phyloP scores from a whole-genome alignment of 2,329 filamentous ascomycete genomes.

The Colletotrichum sojae region DNA sequence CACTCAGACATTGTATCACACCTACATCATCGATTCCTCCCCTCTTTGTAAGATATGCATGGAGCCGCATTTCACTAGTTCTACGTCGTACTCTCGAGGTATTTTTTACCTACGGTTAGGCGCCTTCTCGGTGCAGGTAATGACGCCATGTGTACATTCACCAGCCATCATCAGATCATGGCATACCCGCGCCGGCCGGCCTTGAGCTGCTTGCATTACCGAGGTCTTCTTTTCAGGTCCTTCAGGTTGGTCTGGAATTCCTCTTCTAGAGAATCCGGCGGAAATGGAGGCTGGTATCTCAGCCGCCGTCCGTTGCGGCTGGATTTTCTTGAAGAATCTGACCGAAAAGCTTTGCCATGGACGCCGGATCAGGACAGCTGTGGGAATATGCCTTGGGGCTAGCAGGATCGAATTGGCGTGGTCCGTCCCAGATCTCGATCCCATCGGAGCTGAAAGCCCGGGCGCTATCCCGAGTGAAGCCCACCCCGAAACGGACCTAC shows the following conservation, averaged over 20 bases:
- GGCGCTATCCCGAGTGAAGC: not conserved
- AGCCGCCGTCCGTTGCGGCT: no score
- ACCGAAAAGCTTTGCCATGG: no score
- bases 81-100: slow-evolving; percentile 6
- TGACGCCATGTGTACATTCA: not conserved
- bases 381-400: not conserved
- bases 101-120: not conserved
- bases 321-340: no score
- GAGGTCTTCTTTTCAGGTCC: not conserved
- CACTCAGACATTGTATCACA: slow-evolving; percentile 40
- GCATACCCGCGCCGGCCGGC: not conserved
- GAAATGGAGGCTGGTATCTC: no score
- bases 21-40: slow-evolving; percentile 38
- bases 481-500: not conserved
- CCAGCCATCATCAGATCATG: not conserved
- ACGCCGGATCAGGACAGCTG: no score
- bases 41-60: not conserved
- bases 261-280: no score
- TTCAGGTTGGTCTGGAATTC: not conserved
- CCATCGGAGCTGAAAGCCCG: not conserved
- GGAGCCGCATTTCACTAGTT: not conserved
- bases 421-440: not conserved
- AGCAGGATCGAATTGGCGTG: not conserved
- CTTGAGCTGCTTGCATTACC: not conserved
- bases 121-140: not conserved